Base-by-base conservation (phyloP, 2,329 filamentous ascomycete species). In the Xylariaceae sp. region DNA sequence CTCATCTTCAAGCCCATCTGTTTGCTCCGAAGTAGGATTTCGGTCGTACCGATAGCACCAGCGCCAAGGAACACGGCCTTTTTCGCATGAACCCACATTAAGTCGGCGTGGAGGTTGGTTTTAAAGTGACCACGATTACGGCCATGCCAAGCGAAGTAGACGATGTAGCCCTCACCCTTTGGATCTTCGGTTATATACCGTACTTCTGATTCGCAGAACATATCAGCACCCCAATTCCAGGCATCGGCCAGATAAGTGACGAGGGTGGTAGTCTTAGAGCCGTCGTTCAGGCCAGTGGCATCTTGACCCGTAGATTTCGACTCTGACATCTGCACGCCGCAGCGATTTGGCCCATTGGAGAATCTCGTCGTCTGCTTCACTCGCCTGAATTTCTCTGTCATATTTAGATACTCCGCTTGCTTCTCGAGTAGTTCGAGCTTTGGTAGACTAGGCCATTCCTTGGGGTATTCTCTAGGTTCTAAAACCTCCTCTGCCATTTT, bases 201-300 rank as follows among this genome's bases (percentile, higher is more conserved):
- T 2, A 88, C 86, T 66, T 89, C 84, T 55, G 84, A 85, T 61
- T 85, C 80, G 68, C 86, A 89, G 58, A 89, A 89, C 69, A 89
- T 82, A 63, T 89, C 85, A 10, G 86, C 83, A 7, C 85, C 86
- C 83, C 84, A 86, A 62, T 87, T 86, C 85, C 85, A 88, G 1
- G 86, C 85, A 67, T 89, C 86, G 6, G 82, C 78, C 6, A 89
- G 72, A 62, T 89, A 89, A 0, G 85, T 89, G 30, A 86, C 83
- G 1, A 85, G 73, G 0, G 82, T 87, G 9, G 81, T 85, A 15
- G 79, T 87, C 69, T 88, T 88, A 24, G 83, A 87, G 2, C 84
- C 84, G 66, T 89, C 86, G 60, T 89, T 88, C 53, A 86, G 61
- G 1, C 85, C 86, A 0, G 84, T 87, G 32, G 69, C 71, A 59